phyloP scores from a whole-genome alignment of 768 basidiomycete genomes.

The Suillus sp. region DNA sequence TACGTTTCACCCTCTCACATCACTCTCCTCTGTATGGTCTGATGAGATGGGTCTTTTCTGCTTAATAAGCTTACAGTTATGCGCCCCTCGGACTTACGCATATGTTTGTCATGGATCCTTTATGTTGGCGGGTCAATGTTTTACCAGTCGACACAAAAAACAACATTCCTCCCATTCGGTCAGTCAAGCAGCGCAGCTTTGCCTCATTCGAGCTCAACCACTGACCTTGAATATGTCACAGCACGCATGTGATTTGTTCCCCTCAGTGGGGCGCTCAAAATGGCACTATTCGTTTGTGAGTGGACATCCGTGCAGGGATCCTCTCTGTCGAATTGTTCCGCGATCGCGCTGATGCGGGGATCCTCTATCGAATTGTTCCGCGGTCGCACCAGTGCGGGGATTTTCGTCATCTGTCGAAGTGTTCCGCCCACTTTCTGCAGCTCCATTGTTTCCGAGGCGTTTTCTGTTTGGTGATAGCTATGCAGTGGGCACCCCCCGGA shows the following conservation, averaged over 20 bases:
- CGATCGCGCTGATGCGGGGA: not conserved
- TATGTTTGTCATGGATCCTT: not conserved
- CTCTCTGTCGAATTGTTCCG: not conserved
- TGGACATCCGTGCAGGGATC: not conserved
- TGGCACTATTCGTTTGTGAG: not conserved
- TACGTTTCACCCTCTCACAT: not conserved
- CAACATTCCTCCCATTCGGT: not conserved
- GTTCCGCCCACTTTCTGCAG: not conserved
- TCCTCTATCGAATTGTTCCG: not conserved
- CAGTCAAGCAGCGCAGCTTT: not conserved
- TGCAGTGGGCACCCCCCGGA: not conserved
- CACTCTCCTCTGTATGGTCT: too few species aligned
- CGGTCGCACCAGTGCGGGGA: not conserved
- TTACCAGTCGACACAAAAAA: too few species aligned
- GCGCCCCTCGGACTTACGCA: not conserved
- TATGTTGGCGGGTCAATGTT: not conserved
- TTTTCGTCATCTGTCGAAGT: not conserved
- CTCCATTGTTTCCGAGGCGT: not conserved
- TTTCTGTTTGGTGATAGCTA: too few species aligned
- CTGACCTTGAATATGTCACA: too few species aligned
- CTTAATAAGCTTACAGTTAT: not conserved
- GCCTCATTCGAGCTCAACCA: too few species aligned
- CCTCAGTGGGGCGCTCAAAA: not conserved
- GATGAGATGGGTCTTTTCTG: not conserved
- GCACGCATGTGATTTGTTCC: not conserved